A percentile compares a stretch with the other conserved stretches of the same genome.
Evolutionary conservation across 2,329 filamentous ascomycete species (phyloP).

Genomic region (Alternaria consortialis): DNA sequence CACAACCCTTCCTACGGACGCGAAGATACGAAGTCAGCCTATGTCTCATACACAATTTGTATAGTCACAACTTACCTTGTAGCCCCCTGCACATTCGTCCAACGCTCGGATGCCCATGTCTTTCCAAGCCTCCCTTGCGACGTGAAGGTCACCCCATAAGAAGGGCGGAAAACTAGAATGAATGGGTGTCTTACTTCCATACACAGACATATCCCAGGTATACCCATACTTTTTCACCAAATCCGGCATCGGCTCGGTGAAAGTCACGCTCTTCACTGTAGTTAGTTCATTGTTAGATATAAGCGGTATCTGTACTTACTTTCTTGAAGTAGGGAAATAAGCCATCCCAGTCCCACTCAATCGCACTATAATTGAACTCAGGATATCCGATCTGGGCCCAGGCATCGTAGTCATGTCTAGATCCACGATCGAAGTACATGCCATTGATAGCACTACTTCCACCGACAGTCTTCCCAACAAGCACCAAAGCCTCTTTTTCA

Average conservation of each 20-base stretch:
- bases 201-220: constrained; percentile 16
- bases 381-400: constrained; percentile 19
- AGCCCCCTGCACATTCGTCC: constrained; percentile 12
- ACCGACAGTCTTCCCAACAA: constrained; percentile 18
- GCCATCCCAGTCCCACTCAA: constrained; percentile 24
- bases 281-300: background rate
- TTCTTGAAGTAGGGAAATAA: constrained; percentile 28
- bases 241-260: constrained; percentile 9
- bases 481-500: background rate
- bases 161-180: constrained; percentile 14
- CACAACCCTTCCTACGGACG: constrained; percentile 7
- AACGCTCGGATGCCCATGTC: constrained; percentile 7
- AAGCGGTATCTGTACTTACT: background rate
- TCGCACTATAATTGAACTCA: background rate
- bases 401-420: constrained; percentile 15
- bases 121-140: constrained; percentile 12
- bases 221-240: constrained; percentile 8
- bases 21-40: too few species aligned
- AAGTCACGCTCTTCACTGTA: constrained; percentile 12
- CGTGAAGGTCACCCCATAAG: constrained; percentile 8
- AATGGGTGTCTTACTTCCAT: constrained; percentile 12
- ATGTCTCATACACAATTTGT: too few species aligned
- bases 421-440: constrained; percentile 12
- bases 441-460: constrained; percentile 24
- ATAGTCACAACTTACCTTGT: too few species aligned